Evolutionary conservation across 352 stramenopile genomes (phyloP).

Genomic region (Globisporangium ultimum): DNA sequence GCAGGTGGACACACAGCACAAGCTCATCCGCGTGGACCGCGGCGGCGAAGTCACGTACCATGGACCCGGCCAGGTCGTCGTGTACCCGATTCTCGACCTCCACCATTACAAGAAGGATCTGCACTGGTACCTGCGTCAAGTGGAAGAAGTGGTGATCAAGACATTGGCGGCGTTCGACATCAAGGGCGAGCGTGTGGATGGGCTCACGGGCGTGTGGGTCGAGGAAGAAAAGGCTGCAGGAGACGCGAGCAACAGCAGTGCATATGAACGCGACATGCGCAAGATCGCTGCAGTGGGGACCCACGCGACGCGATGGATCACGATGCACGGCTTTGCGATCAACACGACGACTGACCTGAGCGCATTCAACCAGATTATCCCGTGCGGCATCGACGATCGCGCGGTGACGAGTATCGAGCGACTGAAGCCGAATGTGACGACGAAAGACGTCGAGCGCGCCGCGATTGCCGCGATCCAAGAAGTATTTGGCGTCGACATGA

Average conservation of each 20-base stretch:
- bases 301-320: slow-evolving; percentile 95
- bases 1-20: slow-evolving; percentile 45
- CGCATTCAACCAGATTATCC: slow-evolving; percentile 95
- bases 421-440: slow-evolving; percentile 40
- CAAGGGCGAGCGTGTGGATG: slow-evolving; percentile 85
- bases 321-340: slow-evolving; percentile 97
- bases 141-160: slow-evolving; percentile 96
- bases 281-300: slow-evolving; percentile 98
- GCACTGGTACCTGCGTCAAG: slow-evolving; percentile 95
- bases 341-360: slow-evolving; percentile 94
- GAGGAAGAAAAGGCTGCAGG: slow-evolving; percentile 44
- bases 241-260: slow-evolving; percentile 13
- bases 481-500: slow-evolving; percentile 71
- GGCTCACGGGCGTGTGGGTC: slow-evolving; percentile 97
- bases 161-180: slow-evolving; percentile 89
- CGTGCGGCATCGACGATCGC: slow-evolving; percentile 94
- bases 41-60: slow-evolving; percentile 99
- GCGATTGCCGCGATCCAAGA: slow-evolving; percentile 59
- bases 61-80: slow-evolving; percentile 96
- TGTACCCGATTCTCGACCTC: slow-evolving; percentile 97
- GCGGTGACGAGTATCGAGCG: slow-evolving; percentile 81
- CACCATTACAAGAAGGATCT: slow-evolving; percentile 93
- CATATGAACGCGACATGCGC: slow-evolving; percentile 50
- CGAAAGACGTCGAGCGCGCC: slow-evolving; percentile 63
- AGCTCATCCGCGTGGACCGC: slow-evolving; percentile 97